phyloP scores from a whole-genome alignment of 257 asterid genomes.

The Plantago major region DNA sequence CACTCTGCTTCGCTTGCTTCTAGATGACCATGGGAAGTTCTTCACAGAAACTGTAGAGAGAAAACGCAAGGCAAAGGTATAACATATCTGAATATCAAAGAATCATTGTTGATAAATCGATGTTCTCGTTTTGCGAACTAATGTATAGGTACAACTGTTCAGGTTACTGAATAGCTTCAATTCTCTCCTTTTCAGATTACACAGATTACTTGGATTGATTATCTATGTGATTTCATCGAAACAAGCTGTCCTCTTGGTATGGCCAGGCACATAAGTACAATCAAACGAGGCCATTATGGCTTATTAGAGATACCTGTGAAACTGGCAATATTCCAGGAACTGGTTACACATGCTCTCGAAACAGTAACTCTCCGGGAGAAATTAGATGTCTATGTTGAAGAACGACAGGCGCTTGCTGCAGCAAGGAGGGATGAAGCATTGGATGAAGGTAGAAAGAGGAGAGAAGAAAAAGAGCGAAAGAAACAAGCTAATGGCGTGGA shows the following conservation, averaged over 20 bases:
- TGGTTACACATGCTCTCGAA: slow-evolving; percentile 65
- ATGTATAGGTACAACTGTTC: slow-evolving; percentile 8
- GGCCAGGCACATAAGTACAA: slow-evolving; percentile 50
- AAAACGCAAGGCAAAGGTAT: slow-evolving; percentile 73
- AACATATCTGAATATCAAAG: neutral
- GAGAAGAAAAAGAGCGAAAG: slow-evolving; percentile 75
- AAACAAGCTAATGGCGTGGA: slow-evolving; percentile 41
- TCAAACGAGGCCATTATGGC: slow-evolving; percentile 78
- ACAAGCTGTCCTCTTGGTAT: slow-evolving; percentile 39
- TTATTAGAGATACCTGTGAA: slow-evolving; percentile 58
- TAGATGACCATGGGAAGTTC: slow-evolving; percentile 57
- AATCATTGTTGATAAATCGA: neutral
- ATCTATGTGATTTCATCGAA: slow-evolving; percentile 73
- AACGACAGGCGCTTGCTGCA: slow-evolving; percentile 82
- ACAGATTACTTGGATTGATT: slow-evolving; percentile 67
- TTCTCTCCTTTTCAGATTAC: slow-evolving; percentile 53
- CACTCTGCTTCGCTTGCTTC: slow-evolving; percentile 68
- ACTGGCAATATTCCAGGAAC: slow-evolving; percentile 59
- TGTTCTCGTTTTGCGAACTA: slow-evolving; percentile 14
- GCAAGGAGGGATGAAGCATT: slow-evolving; percentile 82
- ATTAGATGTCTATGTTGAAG: slow-evolving; percentile 79
- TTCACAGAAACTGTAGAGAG: slow-evolving; percentile 42
- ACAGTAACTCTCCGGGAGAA: slow-evolving; percentile 61
- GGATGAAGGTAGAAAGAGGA: slow-evolving; percentile 79
- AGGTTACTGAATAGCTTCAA: slow-evolving; percentile 13